Percentiles rank a stretch among this genome's conserved stretches.
Evolutionary conservation across 306 rosid species (phyloP).

Genomic region (Vigna angularis): DNA sequence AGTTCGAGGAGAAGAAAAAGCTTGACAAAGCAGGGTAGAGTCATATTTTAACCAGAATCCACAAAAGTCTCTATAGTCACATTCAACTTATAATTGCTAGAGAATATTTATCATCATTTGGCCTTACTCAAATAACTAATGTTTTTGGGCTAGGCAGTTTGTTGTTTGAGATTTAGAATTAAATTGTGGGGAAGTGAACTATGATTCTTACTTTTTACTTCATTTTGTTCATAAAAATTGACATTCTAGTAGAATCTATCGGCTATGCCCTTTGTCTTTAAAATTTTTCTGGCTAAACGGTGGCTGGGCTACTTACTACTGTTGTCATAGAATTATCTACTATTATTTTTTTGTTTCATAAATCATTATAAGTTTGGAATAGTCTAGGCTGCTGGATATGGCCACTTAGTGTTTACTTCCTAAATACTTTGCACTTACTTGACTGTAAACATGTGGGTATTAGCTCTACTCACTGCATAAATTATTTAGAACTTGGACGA

Average conservation of each 20-base stretch:
- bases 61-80: not conserved
- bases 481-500: not conserved
- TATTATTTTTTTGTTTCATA: slow-evolving; percentile 7
- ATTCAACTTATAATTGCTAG: slow-evolving; percentile 31
- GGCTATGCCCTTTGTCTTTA: not conserved
- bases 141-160: slow-evolving; percentile 35
- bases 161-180: slow-evolving; percentile 25
- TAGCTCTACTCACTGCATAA: not conserved
- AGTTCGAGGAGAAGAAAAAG: too few species aligned
- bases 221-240: not conserved
- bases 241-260: slow-evolving; percentile 20
- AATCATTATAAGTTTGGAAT: slow-evolving; percentile 27
- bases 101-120: slow-evolving; percentile 19
- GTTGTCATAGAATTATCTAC: slow-evolving; percentile 27
- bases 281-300: slow-evolving; percentile 18
- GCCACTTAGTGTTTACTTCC: slow-evolving; percentile 22
- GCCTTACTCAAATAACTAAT: not conserved
- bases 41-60: too few species aligned
- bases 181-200: slow-evolving; percentile 28
- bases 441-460: slow-evolving; percentile 25
- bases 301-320: slow-evolving; percentile 16
- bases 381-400: slow-evolving; percentile 31
- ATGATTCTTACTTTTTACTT: slow-evolving; percentile 21
- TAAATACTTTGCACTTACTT: slow-evolving; percentile 25
- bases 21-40: too few species aligned